These are phyloP conservation scores for Elasticomyces elasticus DNA, from an alignment of 495 filamentous ascomycete genomes.

Conservation along the genomic window DNA sequence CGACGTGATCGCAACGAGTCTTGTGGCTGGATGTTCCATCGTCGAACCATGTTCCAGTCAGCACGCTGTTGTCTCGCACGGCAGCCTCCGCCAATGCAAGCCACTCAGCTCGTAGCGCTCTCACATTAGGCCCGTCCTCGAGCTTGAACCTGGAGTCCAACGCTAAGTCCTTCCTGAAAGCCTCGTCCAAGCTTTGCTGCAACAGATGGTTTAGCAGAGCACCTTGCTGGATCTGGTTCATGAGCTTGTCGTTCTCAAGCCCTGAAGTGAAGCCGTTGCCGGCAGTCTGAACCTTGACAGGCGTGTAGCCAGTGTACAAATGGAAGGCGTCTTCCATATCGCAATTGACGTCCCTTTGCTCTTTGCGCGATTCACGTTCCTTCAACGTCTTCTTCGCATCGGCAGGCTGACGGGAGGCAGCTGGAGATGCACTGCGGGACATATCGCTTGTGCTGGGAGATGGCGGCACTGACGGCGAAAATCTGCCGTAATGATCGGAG, in stretches of 20 bases:
- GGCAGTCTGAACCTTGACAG: not conserved
- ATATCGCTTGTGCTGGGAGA: not conserved
- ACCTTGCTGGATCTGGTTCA: not conserved
- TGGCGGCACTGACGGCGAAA: too few relatives aligned
- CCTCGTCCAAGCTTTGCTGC: not conserved
- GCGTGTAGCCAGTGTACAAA: not conserved
- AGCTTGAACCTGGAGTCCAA: not conserved
- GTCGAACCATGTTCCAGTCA: not conserved
- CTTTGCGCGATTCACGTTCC: not conserved
- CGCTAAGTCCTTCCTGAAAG: not conserved
- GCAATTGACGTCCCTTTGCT: not conserved
- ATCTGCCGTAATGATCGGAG: too few relatives aligned
- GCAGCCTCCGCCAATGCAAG: not conserved
- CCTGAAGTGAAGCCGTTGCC: not conserved
- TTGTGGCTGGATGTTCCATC: not conserved
- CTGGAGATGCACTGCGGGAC: not conserved
- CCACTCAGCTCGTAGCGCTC: not conserved
- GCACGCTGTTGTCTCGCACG: not conserved
- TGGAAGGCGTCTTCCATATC: not conserved
- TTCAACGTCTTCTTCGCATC: not conserved
- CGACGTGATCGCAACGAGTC: not conserved
- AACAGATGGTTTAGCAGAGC: not conserved
- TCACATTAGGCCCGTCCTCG: not conserved
- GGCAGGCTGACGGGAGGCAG: not conserved
- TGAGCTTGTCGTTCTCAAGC: not conserved